Evolutionary conservation across 768 basidiomycete species (phyloP).

Genomic region (Psilocybe subaeruginosa): DNA sequence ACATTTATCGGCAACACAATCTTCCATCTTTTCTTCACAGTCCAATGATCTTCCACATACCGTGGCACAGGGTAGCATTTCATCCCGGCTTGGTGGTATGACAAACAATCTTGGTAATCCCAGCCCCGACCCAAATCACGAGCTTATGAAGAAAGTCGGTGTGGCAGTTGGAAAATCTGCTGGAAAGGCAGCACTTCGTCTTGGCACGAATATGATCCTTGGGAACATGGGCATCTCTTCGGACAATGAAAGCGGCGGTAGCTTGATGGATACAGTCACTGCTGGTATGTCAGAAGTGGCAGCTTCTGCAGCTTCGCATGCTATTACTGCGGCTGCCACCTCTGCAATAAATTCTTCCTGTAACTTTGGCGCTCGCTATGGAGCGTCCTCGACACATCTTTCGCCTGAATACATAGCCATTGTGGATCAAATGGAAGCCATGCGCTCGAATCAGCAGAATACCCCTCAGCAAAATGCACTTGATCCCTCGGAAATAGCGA

Average conservation of each 20-base stretch:
- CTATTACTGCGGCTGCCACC: not conserved
- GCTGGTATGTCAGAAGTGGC: conserved; percentile 2
- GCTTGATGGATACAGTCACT: not conserved
- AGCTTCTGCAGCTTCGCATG: conserved; percentile 4
- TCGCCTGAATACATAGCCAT: conserved; percentile 4
- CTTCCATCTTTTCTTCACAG: not conserved
- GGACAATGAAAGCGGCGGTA: not conserved
- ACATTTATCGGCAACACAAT: not conserved
- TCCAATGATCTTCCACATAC: not conserved
- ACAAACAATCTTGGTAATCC: not conserved
- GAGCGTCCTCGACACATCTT: not conserved
- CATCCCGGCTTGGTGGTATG: not conserved
- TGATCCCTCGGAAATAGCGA: not conserved
- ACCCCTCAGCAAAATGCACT: not conserved
- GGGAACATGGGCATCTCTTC: conserved; percentile 7
- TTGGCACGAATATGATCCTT: conserved; percentile 7
- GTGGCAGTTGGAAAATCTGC: conserved; percentile 9
- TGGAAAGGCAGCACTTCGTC: conserved; percentile 1
- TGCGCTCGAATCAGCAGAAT: conserved; percentile 1
- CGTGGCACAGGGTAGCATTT: not conserved
- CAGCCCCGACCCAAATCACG: not conserved
- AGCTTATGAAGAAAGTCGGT: conserved; percentile 8
- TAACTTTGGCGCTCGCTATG: not conserved
- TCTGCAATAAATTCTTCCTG: not conserved
- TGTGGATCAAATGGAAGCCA: conserved; percentile 8